Percentiles rank a stretch among this genome's conserved stretches.
Conservation (phyloP, 2,329 filamentous ascomycete genomes). For the Pseudogymnoascus sp. region DNA sequence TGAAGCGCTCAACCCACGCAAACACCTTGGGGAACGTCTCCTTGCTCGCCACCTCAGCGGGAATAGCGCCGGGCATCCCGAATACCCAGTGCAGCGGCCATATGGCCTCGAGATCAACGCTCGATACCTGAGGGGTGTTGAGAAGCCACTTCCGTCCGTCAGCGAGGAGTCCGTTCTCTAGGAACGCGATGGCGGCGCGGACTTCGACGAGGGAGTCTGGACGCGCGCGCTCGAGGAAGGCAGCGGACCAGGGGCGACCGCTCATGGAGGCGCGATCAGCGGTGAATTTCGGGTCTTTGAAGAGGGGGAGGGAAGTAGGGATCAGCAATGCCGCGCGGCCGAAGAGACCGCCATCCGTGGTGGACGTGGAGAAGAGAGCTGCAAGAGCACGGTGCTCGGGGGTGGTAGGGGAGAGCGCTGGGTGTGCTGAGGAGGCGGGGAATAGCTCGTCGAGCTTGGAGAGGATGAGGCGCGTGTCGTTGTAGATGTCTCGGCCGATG, state of each 20-base stretch:
- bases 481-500: slow-evolving; percentile 61
- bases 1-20: slow-evolving; percentile 59
- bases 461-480: slow-evolving; percentile 63
- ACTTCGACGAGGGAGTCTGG: slow-evolving; percentile 52
- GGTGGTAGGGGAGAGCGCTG: slow-evolving; percentile 29
- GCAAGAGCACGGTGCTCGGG: slow-evolving; percentile 41
- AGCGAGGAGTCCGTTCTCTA: slow-evolving; percentile 56
- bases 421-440: slow-evolving; percentile 34
- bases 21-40: slow-evolving; percentile 52
- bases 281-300: slow-evolving; percentile 51
- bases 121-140: slow-evolving; percentile 39
- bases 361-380: slow-evolving; percentile 49
- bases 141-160: slow-evolving; percentile 63
- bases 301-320: slow-evolving; percentile 45
- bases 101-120: slow-evolving; percentile 60
- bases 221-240: slow-evolving; percentile 35
- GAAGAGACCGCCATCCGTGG: slow-evolving; percentile 53
- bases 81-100: slow-evolving; percentile 63
- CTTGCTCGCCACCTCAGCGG: slow-evolving; percentile 43
- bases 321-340: slow-evolving; percentile 44
- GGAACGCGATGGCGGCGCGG: slow-evolving; percentile 44
- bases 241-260: slow-evolving; percentile 35
- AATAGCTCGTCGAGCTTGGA: slow-evolving; percentile 53
- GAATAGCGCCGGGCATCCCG: slow-evolving; percentile 48
- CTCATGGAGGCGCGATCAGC: slow-evolving; percentile 48